Conservation (phyloP, 305 asterid species). For the Fraxinus angustifolia region DNA sequence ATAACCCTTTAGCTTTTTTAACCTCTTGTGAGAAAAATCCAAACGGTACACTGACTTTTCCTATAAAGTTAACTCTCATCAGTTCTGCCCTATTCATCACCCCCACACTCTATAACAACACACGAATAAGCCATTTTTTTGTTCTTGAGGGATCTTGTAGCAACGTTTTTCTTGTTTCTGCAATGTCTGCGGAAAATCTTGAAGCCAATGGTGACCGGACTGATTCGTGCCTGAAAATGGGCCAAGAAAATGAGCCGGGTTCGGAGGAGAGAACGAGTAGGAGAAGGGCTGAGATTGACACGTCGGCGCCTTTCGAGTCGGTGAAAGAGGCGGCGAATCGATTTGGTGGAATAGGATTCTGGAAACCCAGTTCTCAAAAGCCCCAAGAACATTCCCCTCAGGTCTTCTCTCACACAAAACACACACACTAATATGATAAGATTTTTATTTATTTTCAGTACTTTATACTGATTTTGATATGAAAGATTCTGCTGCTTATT, state of each 20-base stretch:
- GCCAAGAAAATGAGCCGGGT: constrained; percentile 5
- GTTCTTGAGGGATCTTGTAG: not conserved
- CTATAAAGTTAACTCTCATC: constrained; percentile 12
- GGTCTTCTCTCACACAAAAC: constrained; percentile 29
- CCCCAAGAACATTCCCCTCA: constrained; percentile 27
- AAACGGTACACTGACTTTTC: constrained; percentile 27
- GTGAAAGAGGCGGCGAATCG: constrained; percentile 83
- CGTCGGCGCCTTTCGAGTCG: constrained; percentile 90
- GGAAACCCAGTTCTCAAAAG: constrained; percentile 64
- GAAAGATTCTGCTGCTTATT: constrained; percentile 6
- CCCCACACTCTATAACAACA: not conserved
- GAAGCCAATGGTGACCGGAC: constrained; percentile 11
- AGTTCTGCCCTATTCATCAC: constrained; percentile 6
- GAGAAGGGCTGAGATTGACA: constrained; percentile 68
- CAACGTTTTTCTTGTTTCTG: constrained; percentile 8
- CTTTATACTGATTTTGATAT: not conserved
- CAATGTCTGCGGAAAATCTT: constrained; percentile 30
- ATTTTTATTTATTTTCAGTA: not conserved
- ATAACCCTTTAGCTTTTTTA: not conserved
- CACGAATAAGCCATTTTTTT: not conserved
- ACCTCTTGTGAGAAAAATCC: constrained; percentile 27
- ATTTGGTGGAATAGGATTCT: constrained; percentile 88
- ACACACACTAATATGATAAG: not conserved
- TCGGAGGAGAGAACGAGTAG: not conserved
- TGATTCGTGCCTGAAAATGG: constrained; percentile 27